These are phyloP conservation scores for Chalciporus piperatus DNA, from an alignment of 768 basidiomycete species.

Conservation along the genomic window DNA sequence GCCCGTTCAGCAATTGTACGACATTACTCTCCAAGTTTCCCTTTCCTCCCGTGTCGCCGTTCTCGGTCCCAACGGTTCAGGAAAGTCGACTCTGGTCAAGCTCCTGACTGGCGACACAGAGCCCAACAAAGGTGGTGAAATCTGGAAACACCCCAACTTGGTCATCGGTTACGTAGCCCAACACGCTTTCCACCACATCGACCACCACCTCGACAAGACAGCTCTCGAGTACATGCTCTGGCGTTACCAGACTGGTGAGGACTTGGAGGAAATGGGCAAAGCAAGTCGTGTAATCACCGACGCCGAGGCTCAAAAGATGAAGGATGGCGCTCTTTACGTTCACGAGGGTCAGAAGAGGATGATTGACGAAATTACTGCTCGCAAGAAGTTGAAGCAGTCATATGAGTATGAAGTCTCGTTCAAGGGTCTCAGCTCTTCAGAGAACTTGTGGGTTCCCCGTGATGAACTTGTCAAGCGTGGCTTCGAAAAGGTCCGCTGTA, in stretches of 20 bases:
- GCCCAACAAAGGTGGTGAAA: constrained; percentile 93
- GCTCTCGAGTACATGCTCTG: constrained; percentile 99
- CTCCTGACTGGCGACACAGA: constrained; percentile 96
- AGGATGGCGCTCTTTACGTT: constrained; percentile 83
- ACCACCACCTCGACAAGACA: constrained; percentile 97
- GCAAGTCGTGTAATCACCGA: constrained; percentile 83
- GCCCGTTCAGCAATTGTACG: constrained; percentile 84
- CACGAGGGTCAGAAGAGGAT: constrained; percentile 93
- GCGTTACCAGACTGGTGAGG: constrained; percentile 99
- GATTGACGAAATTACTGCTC: constrained; percentile 86
- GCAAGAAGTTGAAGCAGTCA: constrained; percentile 99
- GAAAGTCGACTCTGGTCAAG: constrained; percentile 97
- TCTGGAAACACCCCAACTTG: constrained; percentile 99
- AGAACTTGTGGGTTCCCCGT: constrained; percentile 97
- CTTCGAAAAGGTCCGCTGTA: constrained; percentile 76
- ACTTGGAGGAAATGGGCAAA: constrained; percentile 95
- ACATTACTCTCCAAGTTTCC: constrained; percentile 95
- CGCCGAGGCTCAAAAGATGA: constrained; percentile 93
- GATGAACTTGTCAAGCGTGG: constrained; percentile 97
- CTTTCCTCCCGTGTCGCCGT: constrained; percentile 97
- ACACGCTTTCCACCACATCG: constrained; percentile 99
- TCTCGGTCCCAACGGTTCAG: constrained; percentile 98
- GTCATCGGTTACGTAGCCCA: constrained; percentile 99
- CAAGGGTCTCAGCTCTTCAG: constrained; percentile 91
- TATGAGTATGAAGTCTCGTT: constrained; percentile 98